phyloP scores from a whole-genome alignment of 2,329 filamentous ascomycete species.

The Colletotrichum zoysiae region DNA sequence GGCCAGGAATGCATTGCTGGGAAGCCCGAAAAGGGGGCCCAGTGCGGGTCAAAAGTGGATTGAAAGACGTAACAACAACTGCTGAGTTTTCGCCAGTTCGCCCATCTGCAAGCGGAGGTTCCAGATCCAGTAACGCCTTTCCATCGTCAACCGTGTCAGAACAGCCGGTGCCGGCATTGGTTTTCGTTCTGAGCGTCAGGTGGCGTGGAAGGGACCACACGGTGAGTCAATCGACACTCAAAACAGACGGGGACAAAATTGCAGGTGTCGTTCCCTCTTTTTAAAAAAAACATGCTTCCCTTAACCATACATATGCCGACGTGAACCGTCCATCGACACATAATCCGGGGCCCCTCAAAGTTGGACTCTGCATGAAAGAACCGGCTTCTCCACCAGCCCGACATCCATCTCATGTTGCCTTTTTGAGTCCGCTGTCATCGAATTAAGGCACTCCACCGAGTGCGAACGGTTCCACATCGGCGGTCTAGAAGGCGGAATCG shows the following conservation, averaged over 20 bases:
- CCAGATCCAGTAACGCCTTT: conserved; percentile 32
- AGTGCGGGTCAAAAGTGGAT: conserved; percentile 40
- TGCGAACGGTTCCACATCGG: conserved; percentile 32
- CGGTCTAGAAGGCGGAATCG: not conserved
- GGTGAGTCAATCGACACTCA: conserved; percentile 31
- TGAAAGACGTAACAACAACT: conserved; percentile 42
- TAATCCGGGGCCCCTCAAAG: conserved; percentile 42
- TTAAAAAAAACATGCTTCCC: conserved; percentile 12
- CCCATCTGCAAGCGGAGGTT: conserved; percentile 36
- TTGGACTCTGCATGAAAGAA: conserved; percentile 19
- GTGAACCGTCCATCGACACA: conserved; percentile 14
- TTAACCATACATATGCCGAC: conserved; percentile 25
- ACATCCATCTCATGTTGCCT: conserved; percentile 14
- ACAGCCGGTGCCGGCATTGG: conserved; percentile 11
- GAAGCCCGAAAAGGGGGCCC: conserved; percentile 4
- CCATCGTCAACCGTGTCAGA: conserved; percentile 24
- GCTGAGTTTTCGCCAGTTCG: conserved; percentile 37
- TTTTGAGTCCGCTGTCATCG: conserved; percentile 1
- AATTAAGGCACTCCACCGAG: conserved; percentile 26
- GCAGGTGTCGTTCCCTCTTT: conserved; percentile 8
- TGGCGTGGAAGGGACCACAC: conserved; percentile 22
- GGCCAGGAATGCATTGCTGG: not conserved
- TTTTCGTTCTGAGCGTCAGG: conserved; percentile 4
- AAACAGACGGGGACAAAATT: not conserved
- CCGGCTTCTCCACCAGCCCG: conserved; percentile 33